A percentile compares a stretch with the other conserved stretches of the same genome.
phyloP scores from a whole-genome alignment of 768 basidiomycete species.

The Kondoa subrosea region DNA sequence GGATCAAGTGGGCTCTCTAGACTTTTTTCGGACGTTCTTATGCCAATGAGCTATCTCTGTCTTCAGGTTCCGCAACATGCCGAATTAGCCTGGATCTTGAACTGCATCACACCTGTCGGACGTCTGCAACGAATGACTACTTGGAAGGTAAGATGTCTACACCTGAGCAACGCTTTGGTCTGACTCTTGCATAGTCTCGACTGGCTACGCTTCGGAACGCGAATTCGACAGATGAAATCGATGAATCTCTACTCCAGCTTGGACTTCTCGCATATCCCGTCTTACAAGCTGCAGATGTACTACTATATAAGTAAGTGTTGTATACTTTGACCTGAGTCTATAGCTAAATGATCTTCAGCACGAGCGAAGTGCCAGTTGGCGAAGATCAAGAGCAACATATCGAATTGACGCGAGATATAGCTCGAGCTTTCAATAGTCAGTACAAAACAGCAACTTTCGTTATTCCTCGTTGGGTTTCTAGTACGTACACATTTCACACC shows the following conservation, averaged over 20 bases:
- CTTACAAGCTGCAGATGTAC: constrained; percentile 80
- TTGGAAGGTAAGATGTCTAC: constrained; percentile 55
- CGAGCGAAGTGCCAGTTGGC: constrained; percentile 87
- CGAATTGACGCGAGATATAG: constrained; percentile 69
- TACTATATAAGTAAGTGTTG: constrained; percentile 53
- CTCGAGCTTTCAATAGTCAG: constrained; percentile 56
- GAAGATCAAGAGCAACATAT: constrained; percentile 93
- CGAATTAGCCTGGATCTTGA: constrained; percentile 78
- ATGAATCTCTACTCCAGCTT: constrained; percentile 62
- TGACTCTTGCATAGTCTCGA: constrained; percentile 42
- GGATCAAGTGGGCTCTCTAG: constrained; percentile 47
- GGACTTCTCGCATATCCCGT: constrained; percentile 86
- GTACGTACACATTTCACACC: constrained; percentile 38
- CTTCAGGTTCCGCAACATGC: constrained; percentile 67
- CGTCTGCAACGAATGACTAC: constrained; percentile 80
- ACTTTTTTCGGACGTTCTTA: neutral
- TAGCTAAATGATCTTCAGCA: constrained; percentile 21
- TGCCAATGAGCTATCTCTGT: neutral
- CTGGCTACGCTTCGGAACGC: constrained; percentile 58
- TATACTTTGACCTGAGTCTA: neutral
- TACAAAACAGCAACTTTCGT: constrained; percentile 45
- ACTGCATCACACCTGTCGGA: constrained; percentile 66
- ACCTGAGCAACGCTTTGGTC: neutral
- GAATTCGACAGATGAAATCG: constrained; percentile 54
- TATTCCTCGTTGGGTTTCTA: constrained; percentile 52